Evolutionary conservation across 331 rosid species (phyloP).

Genomic region (Quercus phellos): DNA sequence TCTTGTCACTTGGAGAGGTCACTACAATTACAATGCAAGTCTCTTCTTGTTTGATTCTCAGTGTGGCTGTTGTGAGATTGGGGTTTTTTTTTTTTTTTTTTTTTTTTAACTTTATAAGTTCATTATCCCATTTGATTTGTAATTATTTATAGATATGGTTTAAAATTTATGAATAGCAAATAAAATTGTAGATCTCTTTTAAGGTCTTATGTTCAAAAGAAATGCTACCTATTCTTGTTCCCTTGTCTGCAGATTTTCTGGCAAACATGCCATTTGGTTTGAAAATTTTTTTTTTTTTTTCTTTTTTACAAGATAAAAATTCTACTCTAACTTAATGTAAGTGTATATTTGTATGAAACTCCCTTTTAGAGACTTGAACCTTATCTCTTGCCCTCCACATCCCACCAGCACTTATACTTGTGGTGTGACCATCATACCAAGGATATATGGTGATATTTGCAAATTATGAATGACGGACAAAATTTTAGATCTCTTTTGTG

Average conservation of each 20-base stretch:
- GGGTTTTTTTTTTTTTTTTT: not conserved
- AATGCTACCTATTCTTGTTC: not conserved
- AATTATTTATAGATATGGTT: not conserved
- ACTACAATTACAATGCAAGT: not conserved
- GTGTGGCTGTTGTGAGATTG: not conserved
- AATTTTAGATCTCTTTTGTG: too few species aligned
- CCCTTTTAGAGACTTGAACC: too few species aligned
- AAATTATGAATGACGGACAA: too few species aligned
- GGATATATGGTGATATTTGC: too few species aligned
- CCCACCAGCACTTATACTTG: too few species aligned
- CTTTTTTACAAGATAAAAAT: too few species aligned
- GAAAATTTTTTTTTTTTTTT: too few species aligned
- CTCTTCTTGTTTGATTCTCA: not conserved
- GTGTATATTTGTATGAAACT: too few species aligned
- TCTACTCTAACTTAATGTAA: too few species aligned
- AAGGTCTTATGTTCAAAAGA: not conserved
- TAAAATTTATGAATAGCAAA: not conserved
- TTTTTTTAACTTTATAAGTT: not conserved
- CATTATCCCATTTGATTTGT: not conserved
- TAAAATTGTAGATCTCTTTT: not conserved
- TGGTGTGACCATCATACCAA: too few species aligned
- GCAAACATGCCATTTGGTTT: too few species aligned
- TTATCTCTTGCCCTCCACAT: too few species aligned
- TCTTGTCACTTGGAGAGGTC: not conserved
- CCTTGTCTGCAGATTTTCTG: not conserved